Evolutionary conservation across 176 grass and related monocot genomes (phyloP).

Genomic region (Lolium multiflorum): DNA sequence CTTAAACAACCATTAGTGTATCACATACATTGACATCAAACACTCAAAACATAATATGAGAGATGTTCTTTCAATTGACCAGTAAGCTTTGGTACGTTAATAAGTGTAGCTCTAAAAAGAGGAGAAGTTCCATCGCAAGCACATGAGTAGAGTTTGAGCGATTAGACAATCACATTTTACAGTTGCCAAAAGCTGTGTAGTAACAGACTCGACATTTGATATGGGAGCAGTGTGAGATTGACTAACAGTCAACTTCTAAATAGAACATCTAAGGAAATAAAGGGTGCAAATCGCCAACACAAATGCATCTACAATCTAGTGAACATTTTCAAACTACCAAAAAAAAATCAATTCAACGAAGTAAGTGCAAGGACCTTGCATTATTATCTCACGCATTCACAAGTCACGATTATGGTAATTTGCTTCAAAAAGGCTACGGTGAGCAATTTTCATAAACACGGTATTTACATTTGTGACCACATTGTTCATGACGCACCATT

Average conservation of each 20-base stretch:
- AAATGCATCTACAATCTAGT: background rate
- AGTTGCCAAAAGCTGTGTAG: background rate
- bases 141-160: background rate
- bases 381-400: background rate
- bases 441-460: background rate
- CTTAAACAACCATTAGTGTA: no score
- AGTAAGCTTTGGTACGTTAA: background rate
- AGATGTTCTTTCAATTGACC: no score
- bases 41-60: no score
- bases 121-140: background rate
- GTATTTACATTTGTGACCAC: background rate
- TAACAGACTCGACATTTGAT: background rate
- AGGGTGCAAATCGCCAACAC: background rate
- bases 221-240: background rate
- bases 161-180: conserved; percentile 23
- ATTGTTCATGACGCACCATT: background rate
- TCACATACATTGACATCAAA: no score
- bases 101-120: background rate
- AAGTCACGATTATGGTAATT: background rate
- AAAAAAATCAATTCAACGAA: background rate
- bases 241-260: background rate
- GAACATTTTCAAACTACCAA: conserved; percentile 2
- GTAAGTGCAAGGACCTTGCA: background rate
- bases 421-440: background rate
- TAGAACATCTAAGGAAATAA: background rate